Base-by-base conservation (phyloP, 2,329 filamentous ascomycete genomes). In the Diplocarpon rosae region DNA sequence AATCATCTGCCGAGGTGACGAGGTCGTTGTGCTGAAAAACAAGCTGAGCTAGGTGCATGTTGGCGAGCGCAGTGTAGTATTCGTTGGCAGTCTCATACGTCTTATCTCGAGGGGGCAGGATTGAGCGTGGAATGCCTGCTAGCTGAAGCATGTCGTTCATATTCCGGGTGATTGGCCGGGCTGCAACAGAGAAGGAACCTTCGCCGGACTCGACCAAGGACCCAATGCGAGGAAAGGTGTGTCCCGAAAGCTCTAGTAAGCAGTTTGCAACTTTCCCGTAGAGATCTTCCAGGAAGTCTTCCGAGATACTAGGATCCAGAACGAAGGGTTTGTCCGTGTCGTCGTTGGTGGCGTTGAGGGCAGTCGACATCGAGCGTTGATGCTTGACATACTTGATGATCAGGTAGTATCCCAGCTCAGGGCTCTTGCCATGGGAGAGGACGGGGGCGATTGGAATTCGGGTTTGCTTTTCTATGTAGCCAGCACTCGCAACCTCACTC, bases 11-110 rank as follows among this genome's bases (percentile, higher is more conserved):
- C 3, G 59, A 55, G 0, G 45, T 43, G 4, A 68, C 53, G 0
- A 62, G 52, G 38, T 68, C 61, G 46, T 69, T 68, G 37, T 61
- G 63, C 50, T 70, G 65, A 45, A 66, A 66, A 12, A 59, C 43
- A 2, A 69, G 48, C 35, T 70, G 66, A 15, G 55, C 54, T 6
- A 72, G 52, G 37, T 72, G 63, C 39, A 48, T 52, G 24, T 55
- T 39, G 37, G 53, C 55, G 15, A 56, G 29, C 15, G 32, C 33
- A 7, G 39, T 20, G 27, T 54, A 51, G 30, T 45, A 54, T 24
- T 46, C 46, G 36, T 44, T 34, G 10, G 47, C 40, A 10, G 43
- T 47, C n/a, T 34, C 16, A 37, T 51, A 51, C 2, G 45, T 48
- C 32, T 46, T 50, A 10, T 24, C 17, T 34, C 39, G 10, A 6